Base-by-base conservation (phyloP, 1,284 basidiomycete species). In the Trichosporon sp. region DNA sequence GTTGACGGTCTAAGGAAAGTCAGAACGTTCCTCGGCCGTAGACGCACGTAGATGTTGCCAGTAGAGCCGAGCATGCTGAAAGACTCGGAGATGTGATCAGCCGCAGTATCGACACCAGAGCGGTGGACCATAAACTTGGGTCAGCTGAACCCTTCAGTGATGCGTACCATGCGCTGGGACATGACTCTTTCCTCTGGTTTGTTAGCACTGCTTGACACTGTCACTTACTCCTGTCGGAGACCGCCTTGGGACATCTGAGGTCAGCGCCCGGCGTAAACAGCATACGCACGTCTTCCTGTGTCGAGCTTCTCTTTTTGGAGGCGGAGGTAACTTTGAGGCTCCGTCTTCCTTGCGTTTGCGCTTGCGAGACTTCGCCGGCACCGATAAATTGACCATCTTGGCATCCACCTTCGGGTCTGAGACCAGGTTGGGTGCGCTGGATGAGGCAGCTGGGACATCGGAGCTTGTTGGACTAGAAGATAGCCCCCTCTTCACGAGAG, bases 91-190 rank as follows among this genome's bases (percentile, higher is more conserved):
- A 42, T 27, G 25, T 60, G 23, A 11, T 32, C 18, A 8, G 11
- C 18, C 23, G 1, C 23, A 1, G 35, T 11, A 8, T 63, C 62
- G 21, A 38, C 29, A 3, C 25, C 35, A 12, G 51, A 23, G n/a
- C 71, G 71, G 31, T 77, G 71, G n/a, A 80, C 56, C 71, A 80
- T 70, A 51, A 76, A 80, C 69, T 70, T 21, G 73, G 9, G 31
- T 35, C 2, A 63, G 62, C 34, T 8, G n/a, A 3, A 4, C 21
- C 23, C 6, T 7, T 5, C 1, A 3, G 0, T 1, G 21, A 4
- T 3, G 64, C 71, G 21, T 25, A 78, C 78, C 77, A 80, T 77
- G 2, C 78, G 70, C 66, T 80, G 78, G 7, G 74, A 72, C 68
- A 74, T 76, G 63, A 78, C 78, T 62, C 77, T 66, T 25, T 75